Base-by-base conservation (phyloP, 805 yeast genomes). In the Yarrowia keelungensis region DNA sequence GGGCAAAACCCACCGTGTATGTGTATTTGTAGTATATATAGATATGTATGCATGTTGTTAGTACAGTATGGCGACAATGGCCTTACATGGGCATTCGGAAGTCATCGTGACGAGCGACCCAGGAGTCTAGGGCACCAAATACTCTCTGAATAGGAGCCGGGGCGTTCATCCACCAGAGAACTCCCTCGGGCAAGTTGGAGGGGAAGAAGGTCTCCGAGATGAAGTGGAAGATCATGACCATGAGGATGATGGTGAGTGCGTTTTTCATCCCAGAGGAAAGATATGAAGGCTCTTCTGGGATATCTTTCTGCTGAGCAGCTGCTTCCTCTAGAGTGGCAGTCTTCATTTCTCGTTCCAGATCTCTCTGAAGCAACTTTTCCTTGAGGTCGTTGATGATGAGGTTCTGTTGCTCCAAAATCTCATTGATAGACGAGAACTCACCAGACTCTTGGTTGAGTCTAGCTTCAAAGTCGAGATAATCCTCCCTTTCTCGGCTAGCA, bases 161-260 rank as follows among this genome's bases (percentile, higher is more conserved):
- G 2, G 65, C 50, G 26, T 58, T 58, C 65, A 58, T 58, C 65
- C 65, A 58, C 65, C 65, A 58, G 4, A 58, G n/a, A 12, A 58
- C 65, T 5, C 65, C 65, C 26, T 58, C 65, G 3, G 65, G 65
- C 12, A 58, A 16, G 22, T 58, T 42, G 1, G 65, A 43, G 19
- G 65, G 65, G 42, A 58, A 58, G 32, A 58, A 58, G 4, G 42
- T 43, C n/a, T 58, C 50, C 14, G 65, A 58, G 42, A 58, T 58
- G 42, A 58, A 5, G 16, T 58, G 65, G 41, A 42, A 58, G 5
- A 16, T 15, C n/a, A 58, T 35, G 14, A 43, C 50, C 50, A 58
- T 42, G 22, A 58, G 9, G 2, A 45, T 5, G 16, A 58, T 32
- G 14, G 46, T 16, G 12, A 26, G 10, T 8, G 22, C n/a, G 14